Evolutionary conservation across 441 rosid genomes (phyloP), one percentile per base, ranked within the genome.

Genomic region (Pelargonium cotyledonis): DNA sequence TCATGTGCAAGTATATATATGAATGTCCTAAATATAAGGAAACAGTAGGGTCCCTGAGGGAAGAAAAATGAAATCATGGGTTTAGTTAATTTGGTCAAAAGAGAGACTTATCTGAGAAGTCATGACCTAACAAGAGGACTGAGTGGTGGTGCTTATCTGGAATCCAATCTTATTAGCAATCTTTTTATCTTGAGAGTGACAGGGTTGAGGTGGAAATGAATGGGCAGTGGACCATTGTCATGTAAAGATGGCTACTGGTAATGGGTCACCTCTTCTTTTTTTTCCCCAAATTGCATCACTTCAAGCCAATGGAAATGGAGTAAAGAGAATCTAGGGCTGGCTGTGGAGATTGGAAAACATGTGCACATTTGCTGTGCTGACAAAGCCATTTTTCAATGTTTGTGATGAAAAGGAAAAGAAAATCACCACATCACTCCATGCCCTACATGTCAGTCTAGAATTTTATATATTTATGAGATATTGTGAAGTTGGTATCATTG

Each of bases 351-450:
- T 3, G 16, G 58, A 51, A 19, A 51, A 51, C 58, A n/a, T 51
- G 58, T n/a, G 58, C 58, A 51, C 58, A 51, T 15, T 51, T 51
- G 58, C 58, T 51, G 58, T 51, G 58, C 19, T 51, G 58, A 51
- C 58, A n/a, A 51, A 4, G 58, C 58, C 58, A 51, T 51, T 16
- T 18, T 51, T 51, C 58, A 15, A 51, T 29, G 35, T 29, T 29
- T 29, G 35, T 29, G 35, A 29, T 29, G 35, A 29, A 29, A 29
- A 29, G 35, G 35, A 51, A 5, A 51, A 51, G 16, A n/a, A 14
- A 51, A 15, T 14, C 16, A 46, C 51, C 51, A 51, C 58, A 51
- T 51, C 16, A 51, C 19, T 18, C 58, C 16, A 14, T 51, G 18
- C 58, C 58, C 16, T 19, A 14, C 16, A n/a, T 51, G 58, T 15